phyloP scores from a whole-genome alignment of 73 alveolate species.

The Tetrahymena elliotti region DNA sequence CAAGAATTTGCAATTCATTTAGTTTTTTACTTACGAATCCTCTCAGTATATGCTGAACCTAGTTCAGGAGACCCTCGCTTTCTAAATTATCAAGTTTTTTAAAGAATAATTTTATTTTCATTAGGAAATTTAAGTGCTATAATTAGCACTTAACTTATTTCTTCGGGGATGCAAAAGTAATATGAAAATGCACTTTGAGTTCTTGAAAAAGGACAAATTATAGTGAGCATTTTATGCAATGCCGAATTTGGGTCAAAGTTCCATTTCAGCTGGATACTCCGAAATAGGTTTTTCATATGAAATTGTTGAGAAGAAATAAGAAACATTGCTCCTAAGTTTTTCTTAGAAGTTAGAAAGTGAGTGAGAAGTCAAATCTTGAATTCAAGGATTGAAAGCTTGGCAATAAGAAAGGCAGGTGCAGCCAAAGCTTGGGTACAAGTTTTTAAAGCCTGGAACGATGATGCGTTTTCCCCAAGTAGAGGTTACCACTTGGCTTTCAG shows the following conservation, averaged over 20 bases:
- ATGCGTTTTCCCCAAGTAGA: background rate
- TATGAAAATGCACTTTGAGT: background rate
- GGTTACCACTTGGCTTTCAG: background rate
- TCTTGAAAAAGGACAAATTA: background rate
- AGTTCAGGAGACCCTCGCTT: background rate
- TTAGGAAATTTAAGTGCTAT: background rate
- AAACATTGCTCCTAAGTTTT: background rate
- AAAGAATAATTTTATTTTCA: background rate
- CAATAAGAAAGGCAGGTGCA: background rate
- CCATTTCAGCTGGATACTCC: background rate
- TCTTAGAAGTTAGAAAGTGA: background rate
- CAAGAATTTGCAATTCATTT: background rate
- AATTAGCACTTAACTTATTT: background rate
- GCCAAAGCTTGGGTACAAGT: background rate
- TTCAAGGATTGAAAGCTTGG: background rate
- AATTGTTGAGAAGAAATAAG: background rate
- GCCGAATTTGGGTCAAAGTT: background rate
- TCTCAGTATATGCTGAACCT: background rate
- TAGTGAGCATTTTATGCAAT: background rate
- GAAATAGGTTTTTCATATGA: background rate
- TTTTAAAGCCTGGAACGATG: background rate
- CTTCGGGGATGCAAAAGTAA: background rate
- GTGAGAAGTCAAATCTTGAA: background rate
- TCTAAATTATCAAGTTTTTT: background rate
- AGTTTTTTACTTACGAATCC: background rate